Percentiles rank a stretch among this genome's conserved stretches.
Conservation (phyloP, 768 basidiomycete genomes). For the Russula sp. region DNA sequence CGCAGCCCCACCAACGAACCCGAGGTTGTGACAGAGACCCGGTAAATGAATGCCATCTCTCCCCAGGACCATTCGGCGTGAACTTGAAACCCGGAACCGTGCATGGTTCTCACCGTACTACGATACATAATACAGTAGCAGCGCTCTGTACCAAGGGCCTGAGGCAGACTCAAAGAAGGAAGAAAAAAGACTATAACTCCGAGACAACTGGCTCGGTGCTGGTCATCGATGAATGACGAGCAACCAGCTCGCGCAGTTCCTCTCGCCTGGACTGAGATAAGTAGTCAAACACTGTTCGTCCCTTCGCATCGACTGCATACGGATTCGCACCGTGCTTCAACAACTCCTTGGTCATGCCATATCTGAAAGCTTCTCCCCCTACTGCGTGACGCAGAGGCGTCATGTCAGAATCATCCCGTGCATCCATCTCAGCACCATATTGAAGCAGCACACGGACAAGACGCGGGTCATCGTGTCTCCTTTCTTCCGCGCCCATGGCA, state of each 20-base stretch:
- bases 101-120: too few relatives aligned
- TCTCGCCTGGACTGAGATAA: neutral
- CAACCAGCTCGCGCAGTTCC: neutral
- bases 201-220: neutral
- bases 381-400: slow-evolving; percentile 1
- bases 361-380: too few relatives aligned
- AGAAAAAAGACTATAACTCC: neutral
- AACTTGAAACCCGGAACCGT: too few relatives aligned
- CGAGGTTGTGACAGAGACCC: too few relatives aligned
- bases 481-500: too few relatives aligned
- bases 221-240: neutral
- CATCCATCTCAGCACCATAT: neutral
- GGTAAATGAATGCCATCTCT: too few relatives aligned
- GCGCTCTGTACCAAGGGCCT: neutral
- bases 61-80: too few relatives aligned
- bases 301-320: neutral
- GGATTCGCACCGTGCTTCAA: slow-evolving; percentile 2
- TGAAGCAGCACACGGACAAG: neutral
- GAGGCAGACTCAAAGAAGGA: too few relatives aligned
- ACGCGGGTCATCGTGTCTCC: neutral
- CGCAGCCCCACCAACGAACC: too few relatives aligned
- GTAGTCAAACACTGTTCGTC: neutral
- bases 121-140: neutral
- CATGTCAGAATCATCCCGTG: neutral
- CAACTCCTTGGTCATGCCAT: neutral